Evolutionary conservation across 331 rosid genomes (phyloP).

Genomic region (Rhamnella rubrinervis): DNA sequence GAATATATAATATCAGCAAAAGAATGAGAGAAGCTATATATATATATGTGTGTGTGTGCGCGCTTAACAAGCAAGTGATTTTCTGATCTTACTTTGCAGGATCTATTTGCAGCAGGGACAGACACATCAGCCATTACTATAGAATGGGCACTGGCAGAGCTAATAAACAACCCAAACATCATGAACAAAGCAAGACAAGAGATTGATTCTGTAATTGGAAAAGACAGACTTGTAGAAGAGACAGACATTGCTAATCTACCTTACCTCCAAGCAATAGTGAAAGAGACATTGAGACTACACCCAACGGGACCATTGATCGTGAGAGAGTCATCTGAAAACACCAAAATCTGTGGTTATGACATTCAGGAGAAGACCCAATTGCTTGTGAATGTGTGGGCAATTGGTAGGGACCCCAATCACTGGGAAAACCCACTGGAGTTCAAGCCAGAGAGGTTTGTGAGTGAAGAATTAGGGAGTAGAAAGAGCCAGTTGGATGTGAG

Average conservation of each 20-base stretch:
- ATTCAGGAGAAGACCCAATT: not conserved
- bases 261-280: slow-evolving; percentile 35
- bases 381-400: slow-evolving; percentile 4
- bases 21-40: not conserved
- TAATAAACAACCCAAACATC: slow-evolving; percentile 43
- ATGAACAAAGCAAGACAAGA: slow-evolving; percentile 52
- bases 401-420: slow-evolving; percentile 13
- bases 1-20: no score
- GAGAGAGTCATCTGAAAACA: slow-evolving; percentile 1
- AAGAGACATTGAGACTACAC: slow-evolving; percentile 11
- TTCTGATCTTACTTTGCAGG: not conserved
- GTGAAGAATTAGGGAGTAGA: not conserved
- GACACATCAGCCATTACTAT: not conserved
- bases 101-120: slow-evolving; percentile 11
- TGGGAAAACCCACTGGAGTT: slow-evolving; percentile 34
- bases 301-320: not conserved
- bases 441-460: slow-evolving; percentile 3
- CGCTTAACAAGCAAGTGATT: not conserved
- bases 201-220: slow-evolving; percentile 25
- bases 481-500: slow-evolving; percentile 5
- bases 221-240: slow-evolving; percentile 34
- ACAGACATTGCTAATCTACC: slow-evolving; percentile 5
- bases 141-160: slow-evolving; percentile 47
- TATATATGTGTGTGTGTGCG: not conserved
- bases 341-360: not conserved